A percentile compares a stretch with the other conserved stretches of the same genome.
These are phyloP conservation scores for Macrolepiota dolichaula DNA, from an alignment of 768 basidiomycete species.

Conservation along the genomic window DNA sequence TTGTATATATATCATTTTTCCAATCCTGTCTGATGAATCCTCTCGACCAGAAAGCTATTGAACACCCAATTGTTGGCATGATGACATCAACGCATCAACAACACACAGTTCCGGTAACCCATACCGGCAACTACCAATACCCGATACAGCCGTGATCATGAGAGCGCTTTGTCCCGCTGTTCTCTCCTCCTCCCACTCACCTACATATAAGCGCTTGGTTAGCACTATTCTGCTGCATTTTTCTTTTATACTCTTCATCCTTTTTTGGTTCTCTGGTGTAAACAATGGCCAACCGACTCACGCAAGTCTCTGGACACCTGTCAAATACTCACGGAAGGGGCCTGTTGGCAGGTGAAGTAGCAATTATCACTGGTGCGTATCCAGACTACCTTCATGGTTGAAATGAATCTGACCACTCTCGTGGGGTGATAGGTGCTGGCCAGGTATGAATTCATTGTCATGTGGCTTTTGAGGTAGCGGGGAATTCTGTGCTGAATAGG, in stretches of 20 bases:
- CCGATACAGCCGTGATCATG: background rate
- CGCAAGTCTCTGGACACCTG: constrained; percentile 71
- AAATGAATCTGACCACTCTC: background rate
- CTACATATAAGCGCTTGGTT: background rate
- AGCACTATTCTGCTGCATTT: background rate
- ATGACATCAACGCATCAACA: background rate
- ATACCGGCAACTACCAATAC: background rate
- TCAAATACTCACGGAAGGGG: constrained; percentile 52
- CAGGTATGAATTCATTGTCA: constrained; percentile 43
- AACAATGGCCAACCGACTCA: constrained; percentile 53
- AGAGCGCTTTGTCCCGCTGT: background rate
- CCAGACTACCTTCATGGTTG: background rate
- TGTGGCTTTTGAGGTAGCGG: too few relatives aligned
- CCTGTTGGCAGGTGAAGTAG: constrained; percentile 72
- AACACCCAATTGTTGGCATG: too few relatives aligned
- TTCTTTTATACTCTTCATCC: background rate
- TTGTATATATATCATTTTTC: too few relatives aligned
- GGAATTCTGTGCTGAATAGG: constrained; percentile 5
- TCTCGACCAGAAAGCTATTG: too few relatives aligned
- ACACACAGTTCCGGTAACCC: background rate
- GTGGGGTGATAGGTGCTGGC: constrained; percentile 59
- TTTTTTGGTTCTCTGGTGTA: background rate
- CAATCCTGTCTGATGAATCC: too few relatives aligned
- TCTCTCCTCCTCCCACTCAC: background rate
- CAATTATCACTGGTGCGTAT: constrained; percentile 78